Conservation (phyloP, 2,329 filamentous ascomycete genomes). For the Rutstroemia sp. region DNA sequence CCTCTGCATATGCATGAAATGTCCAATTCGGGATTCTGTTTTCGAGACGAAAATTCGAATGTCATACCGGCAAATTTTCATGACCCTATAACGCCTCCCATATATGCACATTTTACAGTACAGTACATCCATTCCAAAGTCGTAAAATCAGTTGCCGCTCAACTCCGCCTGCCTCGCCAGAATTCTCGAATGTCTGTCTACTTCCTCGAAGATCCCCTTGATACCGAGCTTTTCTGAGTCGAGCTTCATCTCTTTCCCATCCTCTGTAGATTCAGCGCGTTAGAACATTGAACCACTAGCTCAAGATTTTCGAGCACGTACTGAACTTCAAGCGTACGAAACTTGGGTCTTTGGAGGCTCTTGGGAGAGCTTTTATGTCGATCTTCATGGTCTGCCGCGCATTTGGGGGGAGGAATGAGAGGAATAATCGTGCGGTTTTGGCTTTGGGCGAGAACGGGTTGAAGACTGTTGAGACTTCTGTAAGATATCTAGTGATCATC, state of each 20-base stretch:
- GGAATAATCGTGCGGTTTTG: slow-evolving; percentile 80
- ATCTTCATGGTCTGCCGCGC: slow-evolving; percentile 74
- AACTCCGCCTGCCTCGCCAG: slow-evolving; percentile 80
- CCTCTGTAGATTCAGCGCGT: slow-evolving; percentile 50
- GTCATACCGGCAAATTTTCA: background rate
- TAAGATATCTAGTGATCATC: slow-evolving; percentile 84
- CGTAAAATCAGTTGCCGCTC: slow-evolving; percentile 33
- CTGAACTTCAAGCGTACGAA: slow-evolving; percentile 78
- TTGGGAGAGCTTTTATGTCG: slow-evolving; percentile 67
- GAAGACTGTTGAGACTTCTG: slow-evolving; percentile 78
- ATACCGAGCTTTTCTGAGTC: slow-evolving; percentile 77
- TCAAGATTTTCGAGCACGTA: slow-evolving; percentile 34
- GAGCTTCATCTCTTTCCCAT: slow-evolving; percentile 83
- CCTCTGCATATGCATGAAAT: background rate
- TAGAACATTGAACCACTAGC: slow-evolving; percentile 12
- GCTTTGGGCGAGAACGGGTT: slow-evolving; percentile 80
- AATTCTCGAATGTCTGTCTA: slow-evolving; percentile 79
- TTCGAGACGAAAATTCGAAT: background rate
- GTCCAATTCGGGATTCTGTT: background rate
- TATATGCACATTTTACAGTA: slow-evolving; percentile 13
- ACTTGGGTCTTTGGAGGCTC: slow-evolving; percentile 59
- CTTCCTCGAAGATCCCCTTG: slow-evolving; percentile 78
- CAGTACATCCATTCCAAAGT: slow-evolving; percentile 12
- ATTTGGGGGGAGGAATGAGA: slow-evolving; percentile 73
- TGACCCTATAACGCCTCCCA: slow-evolving; percentile 21